Conservation (phyloP, 2,329 filamentous ascomycete species). For the Cucurbitaria berberidis region DNA sequence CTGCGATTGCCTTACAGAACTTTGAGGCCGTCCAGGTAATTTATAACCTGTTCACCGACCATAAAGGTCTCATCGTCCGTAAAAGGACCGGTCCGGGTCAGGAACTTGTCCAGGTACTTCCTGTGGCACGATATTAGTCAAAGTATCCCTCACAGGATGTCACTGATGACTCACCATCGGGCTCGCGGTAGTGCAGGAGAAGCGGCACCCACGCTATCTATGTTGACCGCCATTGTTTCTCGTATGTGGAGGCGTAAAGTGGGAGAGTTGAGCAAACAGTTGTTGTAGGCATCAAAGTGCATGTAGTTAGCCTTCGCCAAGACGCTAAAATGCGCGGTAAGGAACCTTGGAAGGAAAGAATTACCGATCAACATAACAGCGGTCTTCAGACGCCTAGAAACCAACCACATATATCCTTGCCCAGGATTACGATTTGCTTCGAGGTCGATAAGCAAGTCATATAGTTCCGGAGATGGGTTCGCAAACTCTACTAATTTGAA, state of each 20-base stretch:
- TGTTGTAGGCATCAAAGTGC: conserved; percentile 34
- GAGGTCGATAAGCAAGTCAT: neutral
- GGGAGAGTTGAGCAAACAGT: conserved; percentile 18
- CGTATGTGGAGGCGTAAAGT: conserved; percentile 8
- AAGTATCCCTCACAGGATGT: neutral
- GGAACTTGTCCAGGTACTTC: conserved; percentile 83
- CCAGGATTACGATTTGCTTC: neutral
- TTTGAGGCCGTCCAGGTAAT: conserved; percentile 45
- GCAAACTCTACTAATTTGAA: neutral
- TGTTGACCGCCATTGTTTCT: conserved; percentile 34
- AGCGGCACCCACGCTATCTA: conserved; percentile 15
- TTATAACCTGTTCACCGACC: conserved; percentile 59
- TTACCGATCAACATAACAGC: conserved; percentile 20
- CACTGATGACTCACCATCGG: conserved; percentile 51
- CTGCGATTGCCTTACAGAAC: conserved; percentile 67
- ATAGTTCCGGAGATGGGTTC: neutral
- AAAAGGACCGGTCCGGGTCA: conserved; percentile 79
- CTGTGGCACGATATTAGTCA: conserved; percentile 55
- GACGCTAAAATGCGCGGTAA: conserved; percentile 27
- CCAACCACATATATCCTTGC: neutral
- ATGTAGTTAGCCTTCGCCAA: conserved; percentile 18
- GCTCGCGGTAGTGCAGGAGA: conserved; percentile 37
- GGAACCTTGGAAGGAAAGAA: conserved; percentile 27
- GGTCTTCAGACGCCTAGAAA: neutral
- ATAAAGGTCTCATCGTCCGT: conserved; percentile 65